Percentiles rank a stretch among this genome's conserved stretches.
Conservation (phyloP, 2,329 filamentous ascomycete genomes). For the Phoma herbarum region DNA sequence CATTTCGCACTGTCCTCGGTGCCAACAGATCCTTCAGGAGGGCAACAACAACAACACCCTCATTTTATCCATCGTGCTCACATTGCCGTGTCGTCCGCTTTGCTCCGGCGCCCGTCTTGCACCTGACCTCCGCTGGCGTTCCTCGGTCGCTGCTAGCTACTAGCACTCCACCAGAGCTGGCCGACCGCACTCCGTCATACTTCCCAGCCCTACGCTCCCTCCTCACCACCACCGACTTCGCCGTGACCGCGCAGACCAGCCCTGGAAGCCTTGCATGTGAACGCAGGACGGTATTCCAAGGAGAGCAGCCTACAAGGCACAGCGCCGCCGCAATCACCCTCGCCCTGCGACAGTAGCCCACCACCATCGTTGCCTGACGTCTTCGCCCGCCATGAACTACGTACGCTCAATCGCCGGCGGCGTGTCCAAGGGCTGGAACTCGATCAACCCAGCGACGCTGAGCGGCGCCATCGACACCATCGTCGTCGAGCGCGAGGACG, state of each 20-base stretch:
- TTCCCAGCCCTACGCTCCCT: neutral
- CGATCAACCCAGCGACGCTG: slow-evolving; percentile 96
- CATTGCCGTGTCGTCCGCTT: neutral
- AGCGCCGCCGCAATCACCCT: neutral
- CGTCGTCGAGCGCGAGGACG: slow-evolving; percentile 95
- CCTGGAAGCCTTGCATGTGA: slow-evolving; percentile 8
- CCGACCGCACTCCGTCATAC: slow-evolving; percentile 12
- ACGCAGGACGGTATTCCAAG: neutral
- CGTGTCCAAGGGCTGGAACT: slow-evolving; percentile 99
- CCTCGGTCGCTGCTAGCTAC: slow-evolving; percentile 5
- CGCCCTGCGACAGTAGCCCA: neutral
- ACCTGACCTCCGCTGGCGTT: slow-evolving; percentile 12
- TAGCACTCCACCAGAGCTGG: neutral
- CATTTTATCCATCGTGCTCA: neutral
- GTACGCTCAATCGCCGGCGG: slow-evolving; percentile 93
- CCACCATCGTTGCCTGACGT: neutral
- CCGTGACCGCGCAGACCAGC: slow-evolving; percentile 2
- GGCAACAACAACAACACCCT: neutral
- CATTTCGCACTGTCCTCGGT: too few species aligned
- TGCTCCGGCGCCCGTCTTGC: slow-evolving; percentile 7
- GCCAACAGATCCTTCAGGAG: too few species aligned
- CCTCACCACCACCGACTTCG: slow-evolving; percentile 4
- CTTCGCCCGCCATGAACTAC: slow-evolving; percentile 81
- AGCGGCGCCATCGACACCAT: slow-evolving; percentile 99
- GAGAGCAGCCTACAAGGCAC: slow-evolving; percentile 4